Percentiles rank a stretch among this genome's conserved stretches.
These are phyloP conservation scores for Aspergillus sp. DNA, from an alignment of 2,329 filamentous ascomycete species.

Conservation along the genomic window DNA sequence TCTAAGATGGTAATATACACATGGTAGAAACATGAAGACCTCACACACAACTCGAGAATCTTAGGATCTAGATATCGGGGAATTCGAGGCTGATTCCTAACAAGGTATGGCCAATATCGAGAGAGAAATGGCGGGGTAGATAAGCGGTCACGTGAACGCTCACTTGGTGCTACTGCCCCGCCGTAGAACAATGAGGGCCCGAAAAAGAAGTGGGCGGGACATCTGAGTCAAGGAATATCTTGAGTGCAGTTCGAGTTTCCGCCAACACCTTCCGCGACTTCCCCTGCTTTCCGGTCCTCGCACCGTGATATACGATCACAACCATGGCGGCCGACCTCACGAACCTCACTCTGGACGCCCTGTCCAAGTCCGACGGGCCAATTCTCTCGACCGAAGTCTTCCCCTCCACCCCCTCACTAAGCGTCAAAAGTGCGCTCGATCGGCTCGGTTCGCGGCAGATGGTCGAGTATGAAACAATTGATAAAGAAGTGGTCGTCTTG, in stretches of 20 bases:
- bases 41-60: too few species aligned
- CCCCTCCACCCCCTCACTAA: constrained; percentile 66
- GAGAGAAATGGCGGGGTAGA: constrained; percentile 23
- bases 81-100: not conserved
- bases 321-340: constrained; percentile 61
- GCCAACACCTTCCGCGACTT: constrained; percentile 11
- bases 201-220: constrained; percentile 36
- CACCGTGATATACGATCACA: constrained; percentile 34
- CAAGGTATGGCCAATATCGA: not conserved
- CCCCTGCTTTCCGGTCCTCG: constrained; percentile 20
- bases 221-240: constrained; percentile 23
- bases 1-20: not conserved
- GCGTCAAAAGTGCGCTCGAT: constrained; percentile 86
- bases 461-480: constrained; percentile 82
- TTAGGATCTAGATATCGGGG: too few species aligned
- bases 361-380: constrained; percentile 64
- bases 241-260: constrained; percentile 11
- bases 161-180: constrained; percentile 27
- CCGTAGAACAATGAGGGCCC: constrained; percentile 32
- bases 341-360: constrained; percentile 66
- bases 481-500: constrained; percentile 75
- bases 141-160: constrained; percentile 26
- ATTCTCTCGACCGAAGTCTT: constrained; percentile 73
- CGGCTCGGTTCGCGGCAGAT: constrained; percentile 82
- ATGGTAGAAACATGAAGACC: not conserved